Evolutionary conservation across 2,329 filamentous ascomycete species (phyloP).

Genomic region (Niveomyces coronatus): DNA sequence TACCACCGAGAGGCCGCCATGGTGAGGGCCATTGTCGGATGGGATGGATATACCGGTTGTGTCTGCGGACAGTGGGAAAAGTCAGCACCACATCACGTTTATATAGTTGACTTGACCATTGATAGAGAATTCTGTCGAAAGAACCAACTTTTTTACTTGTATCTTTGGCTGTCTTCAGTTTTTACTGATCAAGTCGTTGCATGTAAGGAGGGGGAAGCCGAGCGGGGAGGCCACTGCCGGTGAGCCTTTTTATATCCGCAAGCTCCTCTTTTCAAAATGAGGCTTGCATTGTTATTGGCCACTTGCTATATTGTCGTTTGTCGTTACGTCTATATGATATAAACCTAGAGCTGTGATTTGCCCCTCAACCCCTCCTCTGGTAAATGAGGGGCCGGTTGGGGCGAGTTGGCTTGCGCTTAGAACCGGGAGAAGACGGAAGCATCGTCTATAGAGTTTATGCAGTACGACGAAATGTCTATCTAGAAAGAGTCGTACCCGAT

Average conservation of each 20-base stretch:
- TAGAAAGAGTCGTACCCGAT: too few species aligned
- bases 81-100: slow-evolving; percentile 1
- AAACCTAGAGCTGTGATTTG: neutral
- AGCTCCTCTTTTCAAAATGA: neutral
- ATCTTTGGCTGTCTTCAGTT: neutral
- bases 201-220: neutral
- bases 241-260: neutral
- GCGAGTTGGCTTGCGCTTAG: slow-evolving; percentile 7
- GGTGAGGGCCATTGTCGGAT: slow-evolving; percentile 13
- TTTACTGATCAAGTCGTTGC: neutral
- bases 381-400: slow-evolving; percentile 7
- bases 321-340: neutral
- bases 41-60: slow-evolving; percentile 6
- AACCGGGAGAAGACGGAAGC: neutral
- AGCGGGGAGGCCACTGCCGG: neutral
- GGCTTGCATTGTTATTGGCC: too few species aligned
- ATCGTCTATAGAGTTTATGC: too few species aligned
- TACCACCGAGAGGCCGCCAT: slow-evolving; percentile 26
- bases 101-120: too few species aligned
- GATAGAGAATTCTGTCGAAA: too few species aligned
- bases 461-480: too few species aligned
- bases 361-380: too few species aligned
- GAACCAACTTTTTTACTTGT: too few species aligned
- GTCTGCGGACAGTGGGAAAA: slow-evolving; percentile 1
- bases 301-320: too few species aligned